phyloP scores from a whole-genome alignment of 306 rosid genomes.

The Vachellia pachyceras region DNA sequence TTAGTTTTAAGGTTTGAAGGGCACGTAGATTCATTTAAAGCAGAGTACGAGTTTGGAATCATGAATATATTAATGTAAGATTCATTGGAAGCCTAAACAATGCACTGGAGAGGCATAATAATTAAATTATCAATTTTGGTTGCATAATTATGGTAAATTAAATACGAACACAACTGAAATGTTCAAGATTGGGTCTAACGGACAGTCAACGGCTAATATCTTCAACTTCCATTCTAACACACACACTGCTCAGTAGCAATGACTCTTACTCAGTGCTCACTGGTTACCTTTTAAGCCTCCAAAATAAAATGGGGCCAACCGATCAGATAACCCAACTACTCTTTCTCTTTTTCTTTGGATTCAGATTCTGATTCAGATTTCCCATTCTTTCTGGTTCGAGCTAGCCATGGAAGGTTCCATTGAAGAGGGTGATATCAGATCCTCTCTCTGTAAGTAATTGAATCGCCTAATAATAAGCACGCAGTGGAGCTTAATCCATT shows the following conservation, averaged over 20 bases:
- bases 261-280: background rate
- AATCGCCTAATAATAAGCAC: no score
- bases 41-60: background rate
- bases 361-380: background rate
- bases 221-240: background rate
- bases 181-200: background rate
- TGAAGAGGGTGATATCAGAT: conserved; percentile 24
- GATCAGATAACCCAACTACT: background rate
- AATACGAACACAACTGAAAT: no score
- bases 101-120: background rate
- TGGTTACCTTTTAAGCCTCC: background rate
- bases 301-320: background rate
- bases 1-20: background rate
- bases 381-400: background rate
- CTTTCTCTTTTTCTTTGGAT: background rate
- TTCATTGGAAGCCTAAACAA: background rate
- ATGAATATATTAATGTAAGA: background rate
- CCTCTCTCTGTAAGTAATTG: conserved; percentile 46
- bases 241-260: background rate
- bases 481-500: background rate
- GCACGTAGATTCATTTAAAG: background rate
- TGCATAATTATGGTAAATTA: background rate
- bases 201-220: background rate
- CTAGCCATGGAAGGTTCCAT: conserved; percentile 38
- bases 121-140: background rate